Conservation (phyloP, 371 early-diverging fungal genomes). For the Vairimorpha ceranae region DNA sequence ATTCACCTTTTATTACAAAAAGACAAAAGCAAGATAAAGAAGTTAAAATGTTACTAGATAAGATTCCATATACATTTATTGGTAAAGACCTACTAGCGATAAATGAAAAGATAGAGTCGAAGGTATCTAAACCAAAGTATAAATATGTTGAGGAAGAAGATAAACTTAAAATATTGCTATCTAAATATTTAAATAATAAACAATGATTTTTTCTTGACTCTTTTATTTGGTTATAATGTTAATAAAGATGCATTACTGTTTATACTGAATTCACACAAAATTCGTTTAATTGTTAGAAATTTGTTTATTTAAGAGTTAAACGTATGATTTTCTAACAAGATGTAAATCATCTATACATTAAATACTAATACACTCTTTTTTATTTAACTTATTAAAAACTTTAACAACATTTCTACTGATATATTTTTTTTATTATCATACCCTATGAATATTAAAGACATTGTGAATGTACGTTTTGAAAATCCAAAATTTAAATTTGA, state of each 20-base stretch:
- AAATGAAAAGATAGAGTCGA: background rate
- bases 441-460: constrained; percentile 43
- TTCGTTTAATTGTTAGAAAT: too few relatives aligned
- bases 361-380: too few relatives aligned
- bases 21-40: constrained; percentile 81
- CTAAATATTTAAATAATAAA: constrained; percentile 1
- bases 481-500: constrained; percentile 58
- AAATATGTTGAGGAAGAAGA: background rate
- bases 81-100: background rate
- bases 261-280: too few relatives aligned
- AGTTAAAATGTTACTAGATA: constrained; percentile 80
- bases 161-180: background rate
- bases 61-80: constrained; percentile 64
- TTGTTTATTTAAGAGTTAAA: too few relatives aligned
- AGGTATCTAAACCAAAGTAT: background rate
- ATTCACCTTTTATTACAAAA: constrained; percentile 82
- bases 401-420: too few relatives aligned
- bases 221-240: too few relatives aligned
- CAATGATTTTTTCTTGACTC: background rate
- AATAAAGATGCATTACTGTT: too few relatives aligned
- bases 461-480: constrained; percentile 49
- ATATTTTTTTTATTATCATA: too few relatives aligned
- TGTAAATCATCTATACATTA: too few relatives aligned
- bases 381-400: too few relatives aligned
- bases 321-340: too few relatives aligned